A percentile compares a stretch with the other conserved stretches of the same genome.
These are phyloP conservation scores for Globisporangium acanthophoron DNA, from an alignment of 352 stramenopile genomes.

Conservation along the genomic window DNA sequence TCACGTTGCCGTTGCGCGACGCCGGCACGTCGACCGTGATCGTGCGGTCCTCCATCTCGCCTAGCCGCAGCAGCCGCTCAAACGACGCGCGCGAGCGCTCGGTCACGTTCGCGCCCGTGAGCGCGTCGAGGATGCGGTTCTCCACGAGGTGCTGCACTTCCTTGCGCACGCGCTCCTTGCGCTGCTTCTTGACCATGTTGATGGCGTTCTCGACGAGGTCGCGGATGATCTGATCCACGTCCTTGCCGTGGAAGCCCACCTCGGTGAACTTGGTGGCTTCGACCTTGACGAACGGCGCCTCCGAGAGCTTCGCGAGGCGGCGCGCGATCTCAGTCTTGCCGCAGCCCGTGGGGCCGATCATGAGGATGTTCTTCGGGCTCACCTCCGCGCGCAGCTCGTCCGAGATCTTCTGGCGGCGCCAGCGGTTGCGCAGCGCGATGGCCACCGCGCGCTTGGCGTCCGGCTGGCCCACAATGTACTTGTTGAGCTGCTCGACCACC, in stretches of 20 bases:
- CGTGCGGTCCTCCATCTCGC: conserved; percentile 76
- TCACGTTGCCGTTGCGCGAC: conserved; percentile 32
- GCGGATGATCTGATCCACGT: conserved; percentile 99
- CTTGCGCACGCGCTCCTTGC: conserved; percentile 90
- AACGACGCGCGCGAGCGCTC: conserved; percentile 90
- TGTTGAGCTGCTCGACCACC: conserved; percentile 94
- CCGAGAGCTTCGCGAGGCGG: conserved; percentile 94
- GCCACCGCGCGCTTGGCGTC: conserved; percentile 98
- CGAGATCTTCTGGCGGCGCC: conserved; percentile 94
- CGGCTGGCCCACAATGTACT: conserved; percentile 97
- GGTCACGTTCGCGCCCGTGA: conserved; percentile 85
- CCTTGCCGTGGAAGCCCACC: conserved; percentile 98
- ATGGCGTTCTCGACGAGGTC: conserved; percentile 98
- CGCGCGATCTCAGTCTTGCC: conserved; percentile 98
- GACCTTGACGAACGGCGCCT: conserved; percentile 97
- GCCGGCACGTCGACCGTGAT: conserved; percentile 76
- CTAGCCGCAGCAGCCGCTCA: conserved; percentile 83
- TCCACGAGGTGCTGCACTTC: conserved; percentile 93
- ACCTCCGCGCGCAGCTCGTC: conserved; percentile 89
- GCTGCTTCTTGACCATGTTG: conserved; percentile 94
- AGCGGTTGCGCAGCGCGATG: conserved; percentile 98
- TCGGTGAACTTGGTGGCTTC: conserved; percentile 99
- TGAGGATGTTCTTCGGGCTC: conserved; percentile 99
- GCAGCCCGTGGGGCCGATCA: conserved; percentile 98
- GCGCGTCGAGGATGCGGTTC: conserved; percentile 93